phyloP scores from a whole-genome alignment of 441 rosid genomes.

The Metrosideros polymorpha region DNA sequence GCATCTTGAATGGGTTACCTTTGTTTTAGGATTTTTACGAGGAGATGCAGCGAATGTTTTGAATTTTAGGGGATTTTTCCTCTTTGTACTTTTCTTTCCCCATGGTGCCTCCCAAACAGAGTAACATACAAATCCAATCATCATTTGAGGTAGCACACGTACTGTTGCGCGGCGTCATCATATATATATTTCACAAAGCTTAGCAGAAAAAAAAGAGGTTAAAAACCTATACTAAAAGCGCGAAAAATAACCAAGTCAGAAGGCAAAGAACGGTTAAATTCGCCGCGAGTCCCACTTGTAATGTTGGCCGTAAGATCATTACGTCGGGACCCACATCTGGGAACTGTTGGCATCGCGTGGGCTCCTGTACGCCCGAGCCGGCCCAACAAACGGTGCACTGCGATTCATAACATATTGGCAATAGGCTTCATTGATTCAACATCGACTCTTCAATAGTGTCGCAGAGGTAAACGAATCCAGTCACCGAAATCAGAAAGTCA shows the following conservation, averaged over 20 bases:
- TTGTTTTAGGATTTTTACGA: neutral
- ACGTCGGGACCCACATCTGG: neutral
- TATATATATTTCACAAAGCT: fast-evolving
- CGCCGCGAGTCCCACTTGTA: neutral
- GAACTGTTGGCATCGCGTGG: neutral
- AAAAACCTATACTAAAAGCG: no score
- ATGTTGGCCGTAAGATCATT: neutral
- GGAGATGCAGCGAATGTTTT: fast-evolving
- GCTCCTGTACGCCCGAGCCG: neutral
- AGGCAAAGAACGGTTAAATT: no score
- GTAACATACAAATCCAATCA: neutral
- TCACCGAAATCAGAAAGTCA: neutral
- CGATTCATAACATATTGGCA: neutral
- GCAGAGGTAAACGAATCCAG: neutral
- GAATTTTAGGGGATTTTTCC: neutral
- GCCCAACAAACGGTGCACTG: neutral
- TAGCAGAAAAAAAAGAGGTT: no score
- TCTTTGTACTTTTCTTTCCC: neutral
- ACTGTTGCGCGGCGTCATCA: neutral
- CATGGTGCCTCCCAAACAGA: neutral
- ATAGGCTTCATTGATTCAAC: neutral
- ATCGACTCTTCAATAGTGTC: neutral
- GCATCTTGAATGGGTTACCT: neutral
- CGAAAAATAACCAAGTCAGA: neutral
- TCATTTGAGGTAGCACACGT: neutral